Base-by-base conservation (phyloP, 352 stramenopile genomes). In the Aphanomyces cochlioides region DNA sequence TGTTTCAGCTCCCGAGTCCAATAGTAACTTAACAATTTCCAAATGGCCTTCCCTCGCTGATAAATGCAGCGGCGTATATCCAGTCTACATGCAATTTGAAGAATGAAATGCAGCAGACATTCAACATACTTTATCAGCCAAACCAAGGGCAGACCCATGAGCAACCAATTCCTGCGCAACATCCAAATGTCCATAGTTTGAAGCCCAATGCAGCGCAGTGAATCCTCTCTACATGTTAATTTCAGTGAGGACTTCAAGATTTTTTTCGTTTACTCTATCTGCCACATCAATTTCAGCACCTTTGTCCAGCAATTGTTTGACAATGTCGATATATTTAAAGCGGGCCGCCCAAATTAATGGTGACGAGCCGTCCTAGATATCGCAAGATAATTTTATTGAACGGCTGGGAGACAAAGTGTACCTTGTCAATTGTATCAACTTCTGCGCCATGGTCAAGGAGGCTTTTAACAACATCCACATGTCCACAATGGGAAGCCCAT, bases 351-450 rank as follows among this genome's bases (percentile, higher is more conserved):
- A 50, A n/a, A 50, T n/a, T n/a, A 50, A n/a, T 12, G 43, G 17
- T 50, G 43, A n/a, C 43, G 10, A 50, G 10, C 43, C 43, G 17
- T 50, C 43, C 43, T 50, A n/a, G 2, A 50, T 50, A 50, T n/a
- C 10, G 43, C 17, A 12, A 50, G 43, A 50, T 50, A 50, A 50
- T 50, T 50, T n/a, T 12, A 50, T 50, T 28, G 2, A 28, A 28
- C 28, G 28, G 2, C 28, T 2, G 28, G 2, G 28, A 28, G 28
- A 28, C 28, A 28, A 50, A n/a, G 10, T 50, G 43, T 50, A 50
- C 43, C 43, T 50, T n/a, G 43, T 50, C 43, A n/a, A n/a, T n/a
- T n/a, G 43, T n/a, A 50, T 50, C 43, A 12, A 50, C 43, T n/a
- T 12, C 10, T n/a, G 43, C 43, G 43, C 43, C 43, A 50, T 50